Evolutionary conservation across 495 filamentous ascomycete species (phyloP), one percentile per base, ranked within the genome.

Genomic region (Penicillium maclennaniae): DNA sequence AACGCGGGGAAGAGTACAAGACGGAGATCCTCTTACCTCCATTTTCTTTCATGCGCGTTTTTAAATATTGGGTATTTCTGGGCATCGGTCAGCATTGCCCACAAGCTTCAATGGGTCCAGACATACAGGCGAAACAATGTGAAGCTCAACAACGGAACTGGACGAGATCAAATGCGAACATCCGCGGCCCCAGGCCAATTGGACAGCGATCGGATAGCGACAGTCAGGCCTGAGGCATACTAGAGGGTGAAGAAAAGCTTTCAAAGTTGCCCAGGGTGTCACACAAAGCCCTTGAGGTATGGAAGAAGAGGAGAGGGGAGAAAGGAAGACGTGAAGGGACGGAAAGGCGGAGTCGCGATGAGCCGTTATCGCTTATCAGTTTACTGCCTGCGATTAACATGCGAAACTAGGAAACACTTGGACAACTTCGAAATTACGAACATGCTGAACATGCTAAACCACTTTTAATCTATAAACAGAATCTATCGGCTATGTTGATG

Each of bases 401-500:
- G 27, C 23, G 23, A 23, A 23, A 31, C 27, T 31, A 6, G 27
- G 15, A 34, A 7, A 31, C 8, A 31, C 26, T 28, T n/a, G n/a
- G n/a, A n/a, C n/a, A n/a, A n/a, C n/a, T n/a, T n/a, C 23, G 23
- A 23, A 23, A 31, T 7, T 31, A 6, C 4, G 15, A 34, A 23
- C 23, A 23, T 5, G 23, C 5, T 23, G 23, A 23, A 23, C 23
- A 23, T 5, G 23, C 6, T 8, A 12, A 14, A 34, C 31, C 31
- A 34, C 31, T 34, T 34, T 40, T 28, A 2, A 27, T 41, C 1
- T 19, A 31, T 14, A 7, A 37, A 42, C 5, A 23, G 7, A 36
- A 17, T 31, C 51, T 53, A 56, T n/a, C 41, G 41, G 21, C 75
- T 53, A 77, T 74, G 34, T 67, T 68, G 4, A 73, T 69, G 68